Percentiles rank a stretch among this genome's conserved stretches.
These are phyloP conservation scores for Coniella vitis DNA, from an alignment of 2,329 filamentous ascomycete genomes.

Conservation along the genomic window DNA sequence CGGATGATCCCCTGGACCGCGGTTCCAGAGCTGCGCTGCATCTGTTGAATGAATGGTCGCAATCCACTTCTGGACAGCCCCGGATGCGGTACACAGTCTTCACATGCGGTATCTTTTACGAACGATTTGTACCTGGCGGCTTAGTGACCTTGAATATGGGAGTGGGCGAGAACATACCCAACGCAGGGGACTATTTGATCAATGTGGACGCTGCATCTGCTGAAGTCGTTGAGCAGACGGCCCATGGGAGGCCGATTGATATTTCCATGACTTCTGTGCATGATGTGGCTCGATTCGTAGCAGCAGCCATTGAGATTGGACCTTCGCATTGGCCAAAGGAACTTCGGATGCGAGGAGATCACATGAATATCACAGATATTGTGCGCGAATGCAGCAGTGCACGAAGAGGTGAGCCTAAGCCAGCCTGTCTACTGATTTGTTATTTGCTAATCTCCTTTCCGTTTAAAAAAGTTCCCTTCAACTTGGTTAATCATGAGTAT, in stretches of 20 bases:
- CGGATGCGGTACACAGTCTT: slow-evolving; percentile 64
- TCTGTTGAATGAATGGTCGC: slow-evolving; percentile 47
- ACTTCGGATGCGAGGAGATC: slow-evolving; percentile 62
- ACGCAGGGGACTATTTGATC: slow-evolving; percentile 60
- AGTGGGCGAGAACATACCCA: slow-evolving; percentile 41
- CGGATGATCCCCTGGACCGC: slow-evolving; percentile 54
- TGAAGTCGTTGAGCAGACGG: slow-evolving; percentile 51
- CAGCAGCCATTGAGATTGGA: slow-evolving; percentile 59
- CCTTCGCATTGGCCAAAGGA: slow-evolving; percentile 58
- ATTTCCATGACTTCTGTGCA: slow-evolving; percentile 63
- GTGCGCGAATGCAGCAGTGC: slow-evolving; percentile 42
- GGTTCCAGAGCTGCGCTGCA: slow-evolving; percentile 50
- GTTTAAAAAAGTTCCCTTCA: slow-evolving; percentile 30
- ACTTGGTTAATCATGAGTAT: slow-evolving; percentile 31
- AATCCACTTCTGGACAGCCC: slow-evolving; percentile 9
- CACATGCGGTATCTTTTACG: slow-evolving; percentile 69
- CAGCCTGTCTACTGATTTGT: slow-evolving; percentile 15
- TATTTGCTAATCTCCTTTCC: slow-evolving; percentile 18
- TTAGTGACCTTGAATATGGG: slow-evolving; percentile 55
- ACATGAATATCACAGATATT: slow-evolving; percentile 53
- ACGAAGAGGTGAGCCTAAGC: slow-evolving; percentile 38
- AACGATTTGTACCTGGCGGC: slow-evolving; percentile 64
- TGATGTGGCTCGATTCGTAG: slow-evolving; percentile 65
- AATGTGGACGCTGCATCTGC: slow-evolving; percentile 52
- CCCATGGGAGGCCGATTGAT: slow-evolving; percentile 40